Evolutionary conservation across 208 protist species (phyloP).

Genomic region (Leishmania mexicana): DNA sequence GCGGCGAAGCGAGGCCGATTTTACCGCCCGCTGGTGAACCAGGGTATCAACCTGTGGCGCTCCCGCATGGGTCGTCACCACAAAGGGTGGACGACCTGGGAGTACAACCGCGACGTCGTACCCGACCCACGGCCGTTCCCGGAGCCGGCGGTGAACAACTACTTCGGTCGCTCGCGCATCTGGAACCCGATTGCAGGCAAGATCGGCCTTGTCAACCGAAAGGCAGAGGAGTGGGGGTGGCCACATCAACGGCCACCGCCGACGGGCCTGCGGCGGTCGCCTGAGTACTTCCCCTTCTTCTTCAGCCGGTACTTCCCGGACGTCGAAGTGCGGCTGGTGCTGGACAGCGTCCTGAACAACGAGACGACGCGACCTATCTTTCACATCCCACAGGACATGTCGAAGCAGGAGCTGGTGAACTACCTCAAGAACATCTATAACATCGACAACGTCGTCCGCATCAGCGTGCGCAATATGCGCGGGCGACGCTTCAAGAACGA

Average conservation of each 20-base stretch:
- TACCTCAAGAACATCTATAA: slow-evolving; percentile 88
- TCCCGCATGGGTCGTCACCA: slow-evolving; percentile 79
- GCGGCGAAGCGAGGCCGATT: slow-evolving; percentile 57
- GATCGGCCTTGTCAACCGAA: slow-evolving; percentile 79
- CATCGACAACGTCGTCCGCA: slow-evolving; percentile 81
- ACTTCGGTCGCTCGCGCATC: slow-evolving; percentile 78
- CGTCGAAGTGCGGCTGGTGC: slow-evolving; percentile 72
- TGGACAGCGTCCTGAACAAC: slow-evolving; percentile 90
- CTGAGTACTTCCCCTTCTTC: slow-evolving; percentile 82
- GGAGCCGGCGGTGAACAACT: slow-evolving; percentile 88
- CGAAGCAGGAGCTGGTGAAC: slow-evolving; percentile 80
- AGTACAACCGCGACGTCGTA: slow-evolving; percentile 64
- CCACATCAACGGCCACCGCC: slow-evolving; percentile 73
- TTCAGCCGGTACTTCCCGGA: slow-evolving; percentile 86
- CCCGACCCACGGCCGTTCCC: slow-evolving; percentile 85
- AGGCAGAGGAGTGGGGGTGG: slow-evolving; percentile 84
- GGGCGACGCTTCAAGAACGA: slow-evolving; percentile 88
- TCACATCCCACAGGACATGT: slow-evolving; percentile 86
- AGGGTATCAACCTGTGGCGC: slow-evolving; percentile 86
- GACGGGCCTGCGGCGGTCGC: slow-evolving; percentile 76
- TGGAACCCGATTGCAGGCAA: slow-evolving; percentile 89
- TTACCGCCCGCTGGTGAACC: slow-evolving; percentile 81
- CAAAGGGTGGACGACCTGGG: slow-evolving; percentile 73
- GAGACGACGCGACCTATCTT: slow-evolving; percentile 83
- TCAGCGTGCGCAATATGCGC: slow-evolving; percentile 70